phyloP scores from a whole-genome alignment of 352 stramenopile genomes.

The Phytophthora pini region DNA sequence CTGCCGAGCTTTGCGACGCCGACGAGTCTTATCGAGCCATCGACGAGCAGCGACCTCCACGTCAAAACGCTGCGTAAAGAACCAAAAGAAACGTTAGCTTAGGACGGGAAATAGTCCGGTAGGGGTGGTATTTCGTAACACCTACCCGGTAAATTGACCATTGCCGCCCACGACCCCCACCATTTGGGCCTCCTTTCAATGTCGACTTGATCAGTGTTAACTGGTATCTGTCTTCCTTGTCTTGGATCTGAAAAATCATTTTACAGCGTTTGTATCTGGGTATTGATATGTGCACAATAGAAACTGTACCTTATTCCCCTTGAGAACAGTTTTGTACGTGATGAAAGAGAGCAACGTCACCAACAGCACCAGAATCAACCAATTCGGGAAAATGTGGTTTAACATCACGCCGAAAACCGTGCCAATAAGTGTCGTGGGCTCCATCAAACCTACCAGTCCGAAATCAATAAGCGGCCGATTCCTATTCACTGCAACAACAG shows the following conservation, averaged over 20 bases:
- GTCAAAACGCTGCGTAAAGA: constrained; percentile 56
- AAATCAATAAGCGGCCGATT: constrained; percentile 97
- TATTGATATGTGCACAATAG: background rate
- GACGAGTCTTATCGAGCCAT: constrained; percentile 66
- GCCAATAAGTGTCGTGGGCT: constrained; percentile 89
- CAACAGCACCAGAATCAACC: constrained; percentile 75
- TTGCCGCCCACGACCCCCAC: constrained; percentile 44
- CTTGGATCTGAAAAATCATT: constrained; percentile 41
- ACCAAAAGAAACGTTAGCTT: background rate
- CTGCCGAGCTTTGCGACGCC: constrained; percentile 45
- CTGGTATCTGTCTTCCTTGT: constrained; percentile 55
- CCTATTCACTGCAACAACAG: constrained; percentile 49
- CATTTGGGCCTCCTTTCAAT: constrained; percentile 48
- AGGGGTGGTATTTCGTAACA: background rate
- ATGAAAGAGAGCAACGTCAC: constrained; percentile 72
- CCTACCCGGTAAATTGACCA: constrained; percentile 74
- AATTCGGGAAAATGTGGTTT: constrained; percentile 81
- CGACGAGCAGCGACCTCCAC: constrained; percentile 56
- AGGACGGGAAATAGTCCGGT: too few species aligned
- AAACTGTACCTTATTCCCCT: constrained; percentile 56
- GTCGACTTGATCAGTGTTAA: constrained; percentile 51
- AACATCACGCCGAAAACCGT: constrained; percentile 80
- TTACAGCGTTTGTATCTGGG: background rate
- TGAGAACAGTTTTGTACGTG: constrained; percentile 71
- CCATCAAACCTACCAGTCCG: constrained; percentile 97